Base-by-base conservation (phyloP, 345 rosid species). In the Murraya paniculata region DNA sequence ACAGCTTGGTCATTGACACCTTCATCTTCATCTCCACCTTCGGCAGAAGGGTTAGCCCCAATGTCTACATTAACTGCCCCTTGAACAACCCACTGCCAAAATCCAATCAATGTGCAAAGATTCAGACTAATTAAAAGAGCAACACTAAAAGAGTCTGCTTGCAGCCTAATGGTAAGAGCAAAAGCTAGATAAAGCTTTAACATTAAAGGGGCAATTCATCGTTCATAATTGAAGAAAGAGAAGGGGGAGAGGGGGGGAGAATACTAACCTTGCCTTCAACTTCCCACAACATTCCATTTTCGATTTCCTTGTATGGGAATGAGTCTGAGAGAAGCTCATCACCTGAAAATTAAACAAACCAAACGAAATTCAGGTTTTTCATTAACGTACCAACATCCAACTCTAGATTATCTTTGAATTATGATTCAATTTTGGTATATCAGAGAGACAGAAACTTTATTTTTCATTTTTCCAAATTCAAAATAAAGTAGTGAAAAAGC, bases 311-410 rank as follows among this genome's bases (percentile, higher is more conserved):
- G 90, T 92, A 91, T 3, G 89, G 90, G 82, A 93, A 96, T 16
- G 99, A 96, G 88, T 96, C 99, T 10, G 97, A 94, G 74, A 96
- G 92, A 84, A 96, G 99, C 89, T 96, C 98, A 78, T 94, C 98
- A 78, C 91, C 97, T 92, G 85, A 64, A 61, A 36, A 2, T 58
- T 0, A 19, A 39, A 62, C 68, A 74, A 16, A 74, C 5, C 56
- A 31, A 30, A 61, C 68, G 7, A 74, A 41, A 6, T 18, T 74
- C 6, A 61, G 27, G 59, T 56, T 84, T 70, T 16, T 66, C 82
- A 31, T 45, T 16, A 35, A 69, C 35, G 38, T 48, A 33, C 10
- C 31, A 30, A n/a, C 61, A 28, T 39, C 53, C 38, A 48, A 53
- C 48, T 11, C 35, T 48, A 14, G 19, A 11, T 48, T 48, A 6